A percentile compares a stretch with the other conserved stretches of the same genome.
Conservation (phyloP, 306 rosid genomes). For the Ammopiptanthus mongolicus region DNA sequence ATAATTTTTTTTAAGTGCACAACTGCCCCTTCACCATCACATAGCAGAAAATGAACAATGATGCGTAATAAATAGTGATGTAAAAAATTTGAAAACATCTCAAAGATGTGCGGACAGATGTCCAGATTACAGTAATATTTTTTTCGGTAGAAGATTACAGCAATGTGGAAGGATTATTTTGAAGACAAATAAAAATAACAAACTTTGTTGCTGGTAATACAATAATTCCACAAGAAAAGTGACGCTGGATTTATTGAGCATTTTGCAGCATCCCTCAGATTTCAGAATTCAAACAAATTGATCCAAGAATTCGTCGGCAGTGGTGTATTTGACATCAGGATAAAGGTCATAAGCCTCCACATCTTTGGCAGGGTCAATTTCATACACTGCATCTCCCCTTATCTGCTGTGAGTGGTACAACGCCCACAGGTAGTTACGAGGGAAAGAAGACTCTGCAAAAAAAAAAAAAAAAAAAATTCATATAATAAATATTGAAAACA, state of each 20-base stretch:
- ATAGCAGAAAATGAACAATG: neutral
- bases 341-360: constrained; percentile 37
- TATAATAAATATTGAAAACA: neutral
- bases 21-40: neutral
- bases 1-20: neutral
- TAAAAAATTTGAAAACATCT: neutral
- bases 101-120: neutral
- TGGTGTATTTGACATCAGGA: constrained; percentile 41
- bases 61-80: neutral
- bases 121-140: neutral
- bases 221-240: neutral
- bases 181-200: neutral
- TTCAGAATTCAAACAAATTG: constrained; percentile 25
- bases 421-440: constrained; percentile 26
- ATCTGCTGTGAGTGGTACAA: constrained; percentile 31
- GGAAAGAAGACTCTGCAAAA: constrained; percentile 30
- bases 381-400: constrained; percentile 41
- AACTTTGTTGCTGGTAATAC: neutral
- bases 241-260: neutral
- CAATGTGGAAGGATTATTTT: neutral
- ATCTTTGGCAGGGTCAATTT: constrained; percentile 35
- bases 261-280: neutral
- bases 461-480: neutral
- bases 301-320: constrained; percentile 21
- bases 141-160: neutral